A percentile compares a stretch with the other conserved stretches of the same genome.
Evolutionary conservation across 2,329 filamentous ascomycete species (phyloP).

Genomic region (Diaporthe sp.): DNA sequence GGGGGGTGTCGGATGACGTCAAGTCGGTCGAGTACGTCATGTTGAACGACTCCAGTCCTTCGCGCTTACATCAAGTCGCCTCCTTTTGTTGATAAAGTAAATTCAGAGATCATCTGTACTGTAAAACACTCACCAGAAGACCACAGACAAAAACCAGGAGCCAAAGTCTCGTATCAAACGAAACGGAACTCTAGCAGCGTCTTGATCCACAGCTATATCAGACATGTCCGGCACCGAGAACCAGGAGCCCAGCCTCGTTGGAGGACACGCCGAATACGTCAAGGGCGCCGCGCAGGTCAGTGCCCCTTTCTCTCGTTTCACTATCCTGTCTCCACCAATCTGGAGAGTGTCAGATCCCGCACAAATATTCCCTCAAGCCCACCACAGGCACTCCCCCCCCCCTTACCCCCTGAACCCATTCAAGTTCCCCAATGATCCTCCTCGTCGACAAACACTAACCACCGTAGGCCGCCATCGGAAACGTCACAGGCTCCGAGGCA

Average conservation of each 20-base stretch:
- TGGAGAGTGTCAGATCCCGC: not conserved
- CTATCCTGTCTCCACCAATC: not conserved
- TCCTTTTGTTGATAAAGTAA: not conserved
- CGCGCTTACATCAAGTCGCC: not conserved
- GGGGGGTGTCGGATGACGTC: slow-evolving; percentile 30
- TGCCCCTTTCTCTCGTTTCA: not conserved
- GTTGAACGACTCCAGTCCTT: slow-evolving; percentile 9
- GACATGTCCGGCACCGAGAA: slow-evolving; percentile 38
- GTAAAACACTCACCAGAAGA: not conserved
- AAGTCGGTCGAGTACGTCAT: slow-evolving; percentile 34
- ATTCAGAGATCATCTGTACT: not conserved
- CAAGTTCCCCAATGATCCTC: not conserved
- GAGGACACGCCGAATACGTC: slow-evolving; percentile 73
- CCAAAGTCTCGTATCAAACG: no score
- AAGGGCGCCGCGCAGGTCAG: slow-evolving; percentile 75
- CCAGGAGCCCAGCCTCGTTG: slow-evolving; percentile 68
- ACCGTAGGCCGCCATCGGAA: slow-evolving; percentile 67
- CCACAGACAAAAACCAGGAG: not conserved
- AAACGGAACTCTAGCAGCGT: not conserved
- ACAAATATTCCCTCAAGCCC: no score
- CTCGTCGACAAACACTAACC: not conserved
- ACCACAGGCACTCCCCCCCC: no score
- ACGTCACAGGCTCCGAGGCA: slow-evolving; percentile 68
- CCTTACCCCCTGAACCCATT: not conserved
- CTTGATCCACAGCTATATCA: not conserved